Conservation (phyloP, 139 green algal genomes). For the Helicosporidium sp. region DNA sequence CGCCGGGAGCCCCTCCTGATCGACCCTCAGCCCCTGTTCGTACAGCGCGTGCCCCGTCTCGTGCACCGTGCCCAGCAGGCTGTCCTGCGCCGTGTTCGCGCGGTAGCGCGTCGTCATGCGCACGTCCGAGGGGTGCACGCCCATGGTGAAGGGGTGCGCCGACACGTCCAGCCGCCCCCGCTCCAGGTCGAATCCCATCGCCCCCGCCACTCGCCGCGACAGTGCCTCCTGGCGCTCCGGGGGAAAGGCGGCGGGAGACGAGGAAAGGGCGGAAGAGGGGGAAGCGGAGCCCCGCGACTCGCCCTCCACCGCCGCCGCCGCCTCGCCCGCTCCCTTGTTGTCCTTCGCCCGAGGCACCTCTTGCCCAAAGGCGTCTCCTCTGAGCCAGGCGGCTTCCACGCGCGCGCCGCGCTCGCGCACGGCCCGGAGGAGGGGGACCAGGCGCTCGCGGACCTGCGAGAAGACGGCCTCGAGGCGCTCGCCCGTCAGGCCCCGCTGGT, state of each 20-base stretch:
- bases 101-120: constrained; percentile 86
- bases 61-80: constrained; percentile 45
- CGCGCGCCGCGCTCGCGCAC: constrained; percentile 25
- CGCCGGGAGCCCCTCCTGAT: constrained; percentile 42
- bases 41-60: constrained; percentile 72
- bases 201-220: constrained; percentile 30
- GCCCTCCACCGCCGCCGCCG: too few relatives aligned
- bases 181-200: constrained; percentile 54
- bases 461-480: constrained; percentile 68
- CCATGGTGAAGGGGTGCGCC: constrained; percentile 64
- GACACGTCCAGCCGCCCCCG: constrained; percentile 57
- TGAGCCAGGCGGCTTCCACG: constrained; percentile 22
- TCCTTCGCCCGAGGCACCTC: too few relatives aligned
- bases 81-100: constrained; percentile 47
- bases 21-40: constrained; percentile 66
- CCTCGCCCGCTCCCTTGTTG: too few relatives aligned
- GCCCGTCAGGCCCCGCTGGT: constrained; percentile 58
- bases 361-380: too few relatives aligned
- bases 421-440: constrained; percentile 45
- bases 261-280: too few relatives aligned
- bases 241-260: too few relatives aligned
- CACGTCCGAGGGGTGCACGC: constrained; percentile 55
- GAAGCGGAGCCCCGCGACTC: too few relatives aligned
- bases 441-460: constrained; percentile 27
- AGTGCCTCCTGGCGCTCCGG: constrained; percentile 21